phyloP scores from a whole-genome alignment of 805 yeast genomes.

The Pichia deserticola region DNA sequence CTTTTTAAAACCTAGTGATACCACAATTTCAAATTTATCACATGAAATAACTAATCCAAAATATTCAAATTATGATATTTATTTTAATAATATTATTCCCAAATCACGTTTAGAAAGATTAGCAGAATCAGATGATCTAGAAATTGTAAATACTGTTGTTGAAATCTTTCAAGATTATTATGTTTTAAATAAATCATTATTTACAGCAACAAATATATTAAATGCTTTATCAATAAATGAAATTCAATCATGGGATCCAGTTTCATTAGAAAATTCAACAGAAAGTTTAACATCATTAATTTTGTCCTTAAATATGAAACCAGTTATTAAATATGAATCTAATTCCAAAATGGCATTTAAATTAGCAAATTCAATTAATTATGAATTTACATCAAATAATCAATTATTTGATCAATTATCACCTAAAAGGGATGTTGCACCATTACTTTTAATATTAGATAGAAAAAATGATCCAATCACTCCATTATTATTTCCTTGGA shows the following conservation, averaged over 20 bases:
- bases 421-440: conserved; percentile 49
- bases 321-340: conserved; percentile 70
- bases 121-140: conserved; percentile 88
- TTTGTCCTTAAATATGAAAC: conserved; percentile 68
- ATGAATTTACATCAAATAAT: conserved; percentile 47
- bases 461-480: conserved; percentile 89
- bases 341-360: conserved; percentile 58
- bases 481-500: conserved; percentile 92
- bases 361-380: conserved; percentile 59
- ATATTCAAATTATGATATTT: conserved; percentile 70
- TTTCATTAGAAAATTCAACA: conserved; percentile 34
- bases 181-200: conserved; percentile 63
- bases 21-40: conserved; percentile 50
- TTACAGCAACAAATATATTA: conserved; percentile 26
- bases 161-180: conserved; percentile 83
- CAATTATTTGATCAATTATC: conserved; percentile 64
- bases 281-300: conserved; percentile 47
- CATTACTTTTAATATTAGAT: conserved; percentile 70
- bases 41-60: conserved; percentile 73
- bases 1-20: conserved; percentile 66
- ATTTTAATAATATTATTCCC: conserved; percentile 66
- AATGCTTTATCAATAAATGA: conserved; percentile 17
- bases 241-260: conserved; percentile 39
- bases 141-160: conserved; percentile 64
- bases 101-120: conserved; percentile 76